These are phyloP conservation scores for Aspergillus ibericus DNA, from an alignment of 2,329 filamentous ascomycete genomes.

Conservation along the genomic window DNA sequence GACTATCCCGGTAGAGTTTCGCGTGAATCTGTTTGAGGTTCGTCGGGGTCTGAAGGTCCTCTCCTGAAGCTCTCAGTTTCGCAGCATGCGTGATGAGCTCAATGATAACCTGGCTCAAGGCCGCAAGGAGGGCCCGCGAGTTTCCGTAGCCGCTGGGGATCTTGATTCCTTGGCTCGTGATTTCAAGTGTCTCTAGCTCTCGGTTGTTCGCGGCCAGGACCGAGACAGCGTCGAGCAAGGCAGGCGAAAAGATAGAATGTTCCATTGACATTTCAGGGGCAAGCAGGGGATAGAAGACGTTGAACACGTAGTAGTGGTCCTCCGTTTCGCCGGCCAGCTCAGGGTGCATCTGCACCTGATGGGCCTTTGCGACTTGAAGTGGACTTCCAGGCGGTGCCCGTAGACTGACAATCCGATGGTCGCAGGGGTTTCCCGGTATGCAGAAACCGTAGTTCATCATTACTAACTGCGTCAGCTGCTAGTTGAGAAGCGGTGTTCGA, in stretches of 20 bases:
- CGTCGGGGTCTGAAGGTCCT: conserved; percentile 29
- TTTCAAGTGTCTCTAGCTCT: conserved; percentile 38
- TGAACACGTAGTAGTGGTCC: conserved; percentile 47
- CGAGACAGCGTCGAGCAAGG: conserved; percentile 44
- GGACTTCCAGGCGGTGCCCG: conserved; percentile 41
- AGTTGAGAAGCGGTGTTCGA: neutral
- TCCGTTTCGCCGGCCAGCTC: conserved; percentile 28
- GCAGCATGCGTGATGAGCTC: conserved; percentile 43
- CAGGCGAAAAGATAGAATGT: conserved; percentile 44
- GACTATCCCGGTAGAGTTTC: conserved; percentile 44
- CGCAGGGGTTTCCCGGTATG: conserved; percentile 43
- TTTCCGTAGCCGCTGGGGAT: conserved; percentile 35
- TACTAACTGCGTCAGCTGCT: conserved; percentile 26
- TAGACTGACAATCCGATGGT: conserved; percentile 45
- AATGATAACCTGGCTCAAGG: conserved; percentile 42
- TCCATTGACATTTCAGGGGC: conserved; percentile 37
- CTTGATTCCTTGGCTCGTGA: conserved; percentile 32
- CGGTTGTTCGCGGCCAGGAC: conserved; percentile 44
- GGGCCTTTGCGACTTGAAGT: conserved; percentile 36
- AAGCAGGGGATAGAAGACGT: conserved; percentile 45
- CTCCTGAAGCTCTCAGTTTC: conserved; percentile 32
- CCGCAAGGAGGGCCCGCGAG: conserved; percentile 40
- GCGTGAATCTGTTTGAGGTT: conserved; percentile 45
- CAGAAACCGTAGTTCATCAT: conserved; percentile 51
- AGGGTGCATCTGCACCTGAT: conserved; percentile 37